A percentile compares a stretch with the other conserved stretches of the same genome.
These are phyloP conservation scores for Sporothrix mexicana DNA, from an alignment of 2,329 filamentous ascomycete genomes.

Conservation along the genomic window DNA sequence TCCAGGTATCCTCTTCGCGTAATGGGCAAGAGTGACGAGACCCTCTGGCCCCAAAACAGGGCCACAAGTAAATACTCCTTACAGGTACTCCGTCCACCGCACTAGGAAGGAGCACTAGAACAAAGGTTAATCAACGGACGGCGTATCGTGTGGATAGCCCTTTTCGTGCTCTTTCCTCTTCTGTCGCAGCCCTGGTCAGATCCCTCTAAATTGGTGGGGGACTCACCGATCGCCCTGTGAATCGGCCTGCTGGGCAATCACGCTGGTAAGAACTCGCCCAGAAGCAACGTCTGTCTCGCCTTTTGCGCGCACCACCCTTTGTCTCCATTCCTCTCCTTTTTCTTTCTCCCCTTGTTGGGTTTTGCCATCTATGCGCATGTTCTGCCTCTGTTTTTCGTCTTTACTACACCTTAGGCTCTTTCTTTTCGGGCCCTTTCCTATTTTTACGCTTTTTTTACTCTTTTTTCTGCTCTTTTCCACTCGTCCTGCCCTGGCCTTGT, in stretches of 20 bases:
- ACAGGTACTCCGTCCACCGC: slow-evolving; percentile 5
- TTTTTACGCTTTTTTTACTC: background rate
- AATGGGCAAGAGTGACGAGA: slow-evolving; percentile 1
- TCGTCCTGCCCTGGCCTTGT: background rate
- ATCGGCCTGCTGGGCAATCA: background rate
- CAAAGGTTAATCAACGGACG: slow-evolving; percentile 13
- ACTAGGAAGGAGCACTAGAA: slow-evolving; percentile 2
- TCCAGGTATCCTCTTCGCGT: background rate
- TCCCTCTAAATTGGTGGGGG: slow-evolving; percentile 16
- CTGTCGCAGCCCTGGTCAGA: slow-evolving; percentile 18
- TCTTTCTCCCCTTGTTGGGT: background rate
- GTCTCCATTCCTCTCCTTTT: background rate
- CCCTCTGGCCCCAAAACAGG: too few species aligned
- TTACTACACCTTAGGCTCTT: background rate
- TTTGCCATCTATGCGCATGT: background rate
- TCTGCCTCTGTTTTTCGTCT: background rate
- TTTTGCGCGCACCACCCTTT: too few species aligned
- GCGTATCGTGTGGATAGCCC: slow-evolving; percentile 3
- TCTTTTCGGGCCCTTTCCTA: background rate
- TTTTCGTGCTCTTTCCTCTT: slow-evolving; percentile 10
- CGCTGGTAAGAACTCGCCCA: background rate
- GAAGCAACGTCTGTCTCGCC: background rate
- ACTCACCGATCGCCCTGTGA: slow-evolving; percentile 23
- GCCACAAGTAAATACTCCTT: slow-evolving; percentile 8
- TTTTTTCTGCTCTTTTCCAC: background rate